A percentile compares a stretch with the other conserved stretches of the same genome.
These are phyloP conservation scores for barley (Hordeum vulgare) DNA, from an alignment of 176 grass and related monocot genomes.

Conservation along the genomic window MorexV3_pseudomolecules_assembly NC_058524.1:596933232-596933731, in stretches of 20 bases:
- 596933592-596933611: neutral
- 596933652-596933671: neutral
- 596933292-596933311: no score
- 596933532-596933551: neutral
- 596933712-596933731: slow-evolving; percentile 3
- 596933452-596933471: neutral
- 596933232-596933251: neutral
- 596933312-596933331: neutral
- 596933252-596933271: neutral
- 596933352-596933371: neutral
- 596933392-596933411: slow-evolving; percentile 3
- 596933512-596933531: neutral
- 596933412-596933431: neutral
- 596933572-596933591: slow-evolving; percentile 2
- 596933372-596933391: neutral
- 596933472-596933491: neutral
- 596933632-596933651: neutral
- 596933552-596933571: neutral
- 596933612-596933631: neutral
- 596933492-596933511: neutral
- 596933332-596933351: neutral
- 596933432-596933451: neutral
- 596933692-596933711: neutral
- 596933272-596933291: no score
- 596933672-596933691: neutral